These are phyloP conservation scores for Dactylonectria estremocensis DNA, from an alignment of 2,329 filamentous ascomycete species.

Conservation along the genomic window DNA sequence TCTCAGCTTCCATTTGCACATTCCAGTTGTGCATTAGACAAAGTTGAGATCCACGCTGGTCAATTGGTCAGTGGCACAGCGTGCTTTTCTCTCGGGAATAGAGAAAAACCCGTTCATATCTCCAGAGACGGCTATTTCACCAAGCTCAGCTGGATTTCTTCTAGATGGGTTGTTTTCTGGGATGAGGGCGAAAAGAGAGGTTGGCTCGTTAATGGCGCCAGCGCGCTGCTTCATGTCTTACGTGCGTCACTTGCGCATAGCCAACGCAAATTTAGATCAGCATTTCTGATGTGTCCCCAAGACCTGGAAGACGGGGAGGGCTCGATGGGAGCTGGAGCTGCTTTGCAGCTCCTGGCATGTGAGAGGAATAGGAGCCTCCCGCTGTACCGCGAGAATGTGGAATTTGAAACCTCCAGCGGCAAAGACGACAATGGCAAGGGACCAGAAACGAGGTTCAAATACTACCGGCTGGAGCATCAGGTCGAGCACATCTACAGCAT, in stretches of 20 bases:
- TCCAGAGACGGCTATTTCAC: conserved; percentile 14
- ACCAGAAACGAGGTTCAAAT: not conserved
- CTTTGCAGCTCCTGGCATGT: not conserved
- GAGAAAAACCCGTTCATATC: conserved; percentile 6
- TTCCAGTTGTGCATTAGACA: not conserved
- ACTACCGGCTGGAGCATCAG: conserved; percentile 31
- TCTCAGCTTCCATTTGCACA: not conserved
- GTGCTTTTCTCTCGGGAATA: not conserved
- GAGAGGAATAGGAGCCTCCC: not conserved
- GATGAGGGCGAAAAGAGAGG: conserved; percentile 45
- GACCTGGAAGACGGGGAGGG: not conserved
- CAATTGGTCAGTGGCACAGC: not conserved
- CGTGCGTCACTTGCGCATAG: conserved; percentile 36
- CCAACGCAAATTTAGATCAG: not conserved
- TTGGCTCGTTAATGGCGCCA: conserved; percentile 48
- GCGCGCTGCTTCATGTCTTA: conserved; percentile 44
- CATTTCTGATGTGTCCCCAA: not conserved
- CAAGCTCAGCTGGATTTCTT: conserved; percentile 35
- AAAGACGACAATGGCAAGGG: no score
- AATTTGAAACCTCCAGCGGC: not conserved
- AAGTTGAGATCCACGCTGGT: not conserved
- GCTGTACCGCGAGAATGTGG: conserved; percentile 10
- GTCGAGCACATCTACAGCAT: conserved; percentile 35
- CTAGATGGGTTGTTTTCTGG: conserved; percentile 43
- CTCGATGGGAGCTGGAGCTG: not conserved